A percentile compares a stretch with the other conserved stretches of the same genome.
phyloP scores from a whole-genome alignment of 495 filamentous ascomycete species.

The Penicillium samsonianum region DNA sequence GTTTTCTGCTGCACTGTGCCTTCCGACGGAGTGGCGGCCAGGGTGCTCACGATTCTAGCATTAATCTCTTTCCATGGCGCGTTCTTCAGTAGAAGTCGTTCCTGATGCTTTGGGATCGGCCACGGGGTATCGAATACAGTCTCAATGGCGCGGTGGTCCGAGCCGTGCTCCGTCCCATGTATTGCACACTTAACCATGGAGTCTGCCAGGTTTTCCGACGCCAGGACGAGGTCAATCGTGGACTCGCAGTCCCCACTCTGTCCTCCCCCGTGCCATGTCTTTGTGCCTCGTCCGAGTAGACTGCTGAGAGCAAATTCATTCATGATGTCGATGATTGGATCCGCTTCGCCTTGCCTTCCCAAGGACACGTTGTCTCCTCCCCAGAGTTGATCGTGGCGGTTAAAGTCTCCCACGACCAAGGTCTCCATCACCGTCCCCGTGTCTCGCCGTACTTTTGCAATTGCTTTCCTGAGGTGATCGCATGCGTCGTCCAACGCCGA shows the following conservation, averaged over 20 bases:
- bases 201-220: slow-evolving; percentile 11
- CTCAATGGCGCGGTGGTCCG: slow-evolving; percentile 36
- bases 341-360: slow-evolving; percentile 35
- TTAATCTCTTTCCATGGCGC: slow-evolving; percentile 33
- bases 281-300: slow-evolving; percentile 36
- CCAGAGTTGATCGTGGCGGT: slow-evolving; percentile 40
- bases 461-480: too few species aligned
- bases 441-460: too few species aligned
- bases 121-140: slow-evolving; percentile 27
- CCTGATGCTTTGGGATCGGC: slow-evolving; percentile 15
- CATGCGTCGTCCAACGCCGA: too few species aligned
- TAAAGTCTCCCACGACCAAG: slow-evolving; percentile 16
- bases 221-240: too few species aligned
- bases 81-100: slow-evolving; percentile 11
- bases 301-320: slow-evolving; percentile 29
- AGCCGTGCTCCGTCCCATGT: slow-evolving; percentile 33
- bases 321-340: slow-evolving; percentile 39
- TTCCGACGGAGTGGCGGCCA: slow-evolving; percentile 19
- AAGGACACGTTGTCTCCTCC: slow-evolving; percentile 37
- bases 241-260: slow-evolving; percentile 22
- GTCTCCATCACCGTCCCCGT: too few species aligned
- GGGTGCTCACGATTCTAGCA: slow-evolving; percentile 22
- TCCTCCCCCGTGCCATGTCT: slow-evolving; percentile 29
- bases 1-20: slow-evolving; percentile 22
- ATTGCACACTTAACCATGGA: slow-evolving; percentile 29